phyloP scores from a whole-genome alignment of 306 rosid genomes.

The Castanospermum australe region DNA sequence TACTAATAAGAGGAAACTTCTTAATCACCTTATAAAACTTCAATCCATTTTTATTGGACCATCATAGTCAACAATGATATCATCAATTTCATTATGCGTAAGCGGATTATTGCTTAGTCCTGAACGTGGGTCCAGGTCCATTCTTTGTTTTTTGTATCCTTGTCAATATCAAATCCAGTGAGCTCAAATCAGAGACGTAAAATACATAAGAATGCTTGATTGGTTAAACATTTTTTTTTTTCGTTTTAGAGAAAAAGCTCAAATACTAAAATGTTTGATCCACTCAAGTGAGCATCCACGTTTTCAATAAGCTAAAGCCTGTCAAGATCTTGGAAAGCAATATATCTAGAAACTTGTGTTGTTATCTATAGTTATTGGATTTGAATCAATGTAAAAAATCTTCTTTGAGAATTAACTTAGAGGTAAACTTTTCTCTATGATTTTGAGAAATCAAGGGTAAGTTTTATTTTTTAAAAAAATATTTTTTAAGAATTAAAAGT shows the following conservation, averaged over 20 bases:
- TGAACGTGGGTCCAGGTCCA: conserved; percentile 35
- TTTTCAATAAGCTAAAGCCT: not conserved
- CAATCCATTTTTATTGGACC: not conserved
- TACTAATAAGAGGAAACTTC: not conserved
- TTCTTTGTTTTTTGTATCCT: not conserved
- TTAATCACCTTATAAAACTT: not conserved
- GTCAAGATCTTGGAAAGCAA: not conserved
- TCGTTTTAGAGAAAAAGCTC: too few relatives aligned
- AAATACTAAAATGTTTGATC: too few relatives aligned
- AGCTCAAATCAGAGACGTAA: not conserved
- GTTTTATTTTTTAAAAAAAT: too few relatives aligned
- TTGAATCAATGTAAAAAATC: not conserved
- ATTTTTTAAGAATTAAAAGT: not conserved
- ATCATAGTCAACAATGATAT: not conserved
- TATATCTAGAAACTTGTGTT: not conserved
- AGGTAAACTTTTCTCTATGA: not conserved
- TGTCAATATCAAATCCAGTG: not conserved
- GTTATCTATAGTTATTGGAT: not conserved
- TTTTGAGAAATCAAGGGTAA: not conserved
- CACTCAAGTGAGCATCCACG: not conserved
- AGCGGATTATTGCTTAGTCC: too few relatives aligned
- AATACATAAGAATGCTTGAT: not conserved
- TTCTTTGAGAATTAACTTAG: too few relatives aligned
- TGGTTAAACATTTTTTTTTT: too few relatives aligned
- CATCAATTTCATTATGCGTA: not conserved